Base-by-base conservation (phyloP, 441 rosid genomes). In the Euphorbia celastroides region DNA sequence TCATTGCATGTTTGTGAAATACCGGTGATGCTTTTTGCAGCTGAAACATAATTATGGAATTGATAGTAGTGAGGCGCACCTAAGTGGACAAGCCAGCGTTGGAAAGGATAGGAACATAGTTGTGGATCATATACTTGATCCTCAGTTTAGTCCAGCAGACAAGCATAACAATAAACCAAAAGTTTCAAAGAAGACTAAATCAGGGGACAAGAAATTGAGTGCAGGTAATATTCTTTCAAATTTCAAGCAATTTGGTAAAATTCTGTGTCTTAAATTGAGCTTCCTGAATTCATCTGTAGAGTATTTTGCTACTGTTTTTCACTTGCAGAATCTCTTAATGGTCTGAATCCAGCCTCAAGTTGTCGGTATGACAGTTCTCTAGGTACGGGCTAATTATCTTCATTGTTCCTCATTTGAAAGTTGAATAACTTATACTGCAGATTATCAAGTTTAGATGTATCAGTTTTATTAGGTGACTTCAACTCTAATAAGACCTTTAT, bases 321-420 rank as follows among this genome's bases (percentile, higher is more conserved):
- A 12, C 62, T 68, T 42, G 56, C 83, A 89, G 92, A 81, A 51
- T 72, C 76, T 61, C 66, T 72, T 28, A 69, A 19, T 70, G 81
- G 78, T 23, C 68, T 70, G 30, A 84, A 69, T 81, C 71, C 72
- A 31, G 76, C 84, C 64, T 76, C 72, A 76, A 71, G 81, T 58
- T 87, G 94, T 44, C 81, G 94, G 68, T 86, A 83, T 62, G 96
- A 92, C 66, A 92, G 91, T 74, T 89, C 91, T 58, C 70, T 87
- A 62, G 86, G 96, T 89, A 79, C 62, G 66, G 55, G 38, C 58
- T 20, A 58, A 36, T 8, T 56, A 23, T 10, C 26, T 28, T 70
- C 13, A 42, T 2, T 31, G 54, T 22, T 51, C 42, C 23, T 52
- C 44, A n/a, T 17, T 31, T 41, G 13, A 27, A 52, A 65, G 30